Evolutionary conservation across 1,284 basidiomycete genomes (phyloP), one percentile per base, ranked within the genome.

Genomic region (Cutaneotrichosporon dermatis): DNA sequence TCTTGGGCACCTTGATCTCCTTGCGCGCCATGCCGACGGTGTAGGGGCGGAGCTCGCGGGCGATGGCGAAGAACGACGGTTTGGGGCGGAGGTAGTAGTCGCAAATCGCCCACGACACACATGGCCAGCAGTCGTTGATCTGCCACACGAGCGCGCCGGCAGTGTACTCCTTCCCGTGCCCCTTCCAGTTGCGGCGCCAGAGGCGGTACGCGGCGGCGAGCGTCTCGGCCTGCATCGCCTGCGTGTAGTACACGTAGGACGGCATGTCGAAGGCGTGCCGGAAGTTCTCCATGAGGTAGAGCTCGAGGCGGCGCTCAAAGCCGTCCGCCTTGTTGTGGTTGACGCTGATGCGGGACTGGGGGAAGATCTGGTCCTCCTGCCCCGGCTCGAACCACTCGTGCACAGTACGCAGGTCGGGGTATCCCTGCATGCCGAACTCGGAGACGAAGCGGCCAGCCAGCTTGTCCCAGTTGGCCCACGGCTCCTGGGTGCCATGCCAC

Each of bases 261-360:
- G 90, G 87, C 80, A 92, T 88, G 71, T 92, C 88, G 71, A 92
- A 91, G 0, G 88, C 82, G 73, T 92, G 89, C 76, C 75, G 62
- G 79, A 91, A 90, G 79, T 94, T 94, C 77, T 94, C 92, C 72
- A 91, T 82, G 49, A 94, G 82, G 76, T 93, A 94, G 33, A 90
- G 81, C 83, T 90, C 91, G n/a, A 94, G 78, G 40, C 91, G 84
- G 58, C 92, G 83, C 79, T 93, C 91, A 69, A 87, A 92, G 0
- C 90, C 90, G 35, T 69, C 74, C 3, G 90, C 92, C 75, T 95
- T 94, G 82, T 94, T 94, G 76, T 94, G 92, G 69, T 87, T 87
- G 62, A 82, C 84, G 70, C 86, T 87, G 12, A 82, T 83, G 67
- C 89, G 83, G n/a, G 91, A 94, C 75, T 95, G 92, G 41, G 92